Conservation (phyloP, 352 stramenopile genomes). For the Elongisporangium senticosum region DNA sequence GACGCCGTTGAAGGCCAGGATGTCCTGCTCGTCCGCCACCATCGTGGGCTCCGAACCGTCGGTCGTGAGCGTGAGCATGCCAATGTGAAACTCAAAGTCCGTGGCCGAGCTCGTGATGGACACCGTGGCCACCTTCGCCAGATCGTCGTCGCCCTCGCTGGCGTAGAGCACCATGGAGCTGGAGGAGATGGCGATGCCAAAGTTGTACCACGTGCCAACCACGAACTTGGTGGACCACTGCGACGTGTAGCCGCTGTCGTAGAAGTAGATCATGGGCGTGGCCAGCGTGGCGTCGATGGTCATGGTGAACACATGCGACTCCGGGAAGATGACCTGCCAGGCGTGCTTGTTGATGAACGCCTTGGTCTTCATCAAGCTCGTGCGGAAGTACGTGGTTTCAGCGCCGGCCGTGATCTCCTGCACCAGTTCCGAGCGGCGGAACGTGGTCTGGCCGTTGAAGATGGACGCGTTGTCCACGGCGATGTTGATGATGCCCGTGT, state of each 20-base stretch:
- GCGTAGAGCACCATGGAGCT: constrained; percentile 38
- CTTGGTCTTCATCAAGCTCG: constrained; percentile 19
- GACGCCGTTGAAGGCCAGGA: constrained; percentile 38
- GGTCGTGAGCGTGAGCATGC: constrained; percentile 38
- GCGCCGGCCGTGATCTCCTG: constrained; percentile 18
- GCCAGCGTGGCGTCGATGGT: constrained; percentile 26
- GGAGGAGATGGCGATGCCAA: constrained; percentile 21
- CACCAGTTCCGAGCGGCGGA: constrained; percentile 25
- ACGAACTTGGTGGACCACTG: constrained; percentile 33
- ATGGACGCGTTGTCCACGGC: constrained; percentile 23
- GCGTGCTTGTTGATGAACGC: constrained; percentile 17
- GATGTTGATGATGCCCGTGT: constrained; percentile 22
- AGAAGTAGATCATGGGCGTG: constrained; percentile 30
- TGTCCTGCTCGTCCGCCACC: constrained; percentile 23
- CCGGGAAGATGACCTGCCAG: constrained; percentile 40
- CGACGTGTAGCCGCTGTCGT: constrained; percentile 21
- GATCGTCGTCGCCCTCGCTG: constrained; percentile 20
- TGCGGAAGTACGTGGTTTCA: constrained; percentile 29
- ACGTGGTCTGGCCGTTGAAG: constrained; percentile 17
- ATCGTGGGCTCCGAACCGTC: constrained; percentile 28
- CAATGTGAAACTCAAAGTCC: constrained; percentile 36
- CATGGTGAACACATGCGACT: constrained; percentile 40
- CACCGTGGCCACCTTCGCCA: constrained; percentile 18
- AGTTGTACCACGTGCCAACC: constrained; percentile 33
- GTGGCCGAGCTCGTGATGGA: constrained; percentile 16